These are phyloP conservation scores for Petunia secreta DNA, from an alignment of 257 asterid species.

Conservation along the genomic window DNA sequence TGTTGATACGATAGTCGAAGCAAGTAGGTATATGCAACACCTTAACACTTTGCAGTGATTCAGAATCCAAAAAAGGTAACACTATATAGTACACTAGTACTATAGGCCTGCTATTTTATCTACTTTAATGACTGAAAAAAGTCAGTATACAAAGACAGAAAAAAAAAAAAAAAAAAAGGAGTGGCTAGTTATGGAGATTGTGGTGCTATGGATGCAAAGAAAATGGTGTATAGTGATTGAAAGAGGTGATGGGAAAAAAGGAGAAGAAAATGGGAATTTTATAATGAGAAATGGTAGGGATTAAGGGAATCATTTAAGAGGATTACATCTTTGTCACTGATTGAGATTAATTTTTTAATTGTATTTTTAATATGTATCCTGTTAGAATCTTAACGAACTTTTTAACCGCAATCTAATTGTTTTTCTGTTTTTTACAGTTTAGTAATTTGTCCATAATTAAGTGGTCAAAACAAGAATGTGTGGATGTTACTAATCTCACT, in stretches of 20 bases:
- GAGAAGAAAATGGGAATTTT: conserved; percentile 38
- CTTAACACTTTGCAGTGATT: conserved; percentile 14
- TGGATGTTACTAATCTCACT: too few species aligned
- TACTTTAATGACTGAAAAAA: conserved; percentile 15
- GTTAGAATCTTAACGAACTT: conserved; percentile 24
- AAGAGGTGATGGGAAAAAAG: conserved; percentile 15
- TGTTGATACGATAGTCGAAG: conserved; percentile 16
- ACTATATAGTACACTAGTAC: background rate
- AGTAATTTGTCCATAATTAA: background rate
- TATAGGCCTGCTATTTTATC: conserved; percentile 16
- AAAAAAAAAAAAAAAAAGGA: background rate
- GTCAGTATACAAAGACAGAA: background rate
- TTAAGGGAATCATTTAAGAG: conserved; percentile 60
- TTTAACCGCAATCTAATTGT: background rate
- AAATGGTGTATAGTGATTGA: background rate
- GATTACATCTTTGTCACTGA: conserved; percentile 79
- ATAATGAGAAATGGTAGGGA: conserved; percentile 54
- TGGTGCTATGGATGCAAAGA: background rate
- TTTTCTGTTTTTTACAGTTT: conserved; percentile 2
- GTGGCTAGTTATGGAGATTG: background rate
- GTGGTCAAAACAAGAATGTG: background rate
- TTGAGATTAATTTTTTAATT: conserved; percentile 26
- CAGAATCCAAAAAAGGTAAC: conserved; percentile 9
- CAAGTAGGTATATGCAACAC: background rate
- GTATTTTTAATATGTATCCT: background rate